Conservation (phyloP, 2,329 filamentous ascomycete genomes). For the Dactylella cylindrospora region DNA sequence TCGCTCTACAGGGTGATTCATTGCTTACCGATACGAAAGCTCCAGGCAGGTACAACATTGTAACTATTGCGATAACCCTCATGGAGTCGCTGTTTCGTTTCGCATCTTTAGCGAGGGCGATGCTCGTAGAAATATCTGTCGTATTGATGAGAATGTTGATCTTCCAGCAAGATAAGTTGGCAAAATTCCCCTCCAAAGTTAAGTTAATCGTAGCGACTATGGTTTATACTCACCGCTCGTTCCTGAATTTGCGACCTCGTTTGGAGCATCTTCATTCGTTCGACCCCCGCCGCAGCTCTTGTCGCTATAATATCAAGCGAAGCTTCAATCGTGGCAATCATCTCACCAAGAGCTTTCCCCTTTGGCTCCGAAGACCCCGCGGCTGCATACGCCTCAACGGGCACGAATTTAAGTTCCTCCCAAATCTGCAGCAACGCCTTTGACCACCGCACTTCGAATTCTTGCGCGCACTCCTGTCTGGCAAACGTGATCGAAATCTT, state of each 20-base stretch:
- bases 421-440: background rate
- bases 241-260: conserved; percentile 1
- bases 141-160: background rate
- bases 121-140: background rate
- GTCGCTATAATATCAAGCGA: background rate
- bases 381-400: too few relatives aligned
- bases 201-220: background rate
- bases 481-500: background rate
- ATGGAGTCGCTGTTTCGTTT: background rate
- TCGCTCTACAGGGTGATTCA: background rate
- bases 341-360: too few relatives aligned
- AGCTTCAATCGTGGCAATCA: background rate
- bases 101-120: background rate
- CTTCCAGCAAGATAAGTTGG: background rate
- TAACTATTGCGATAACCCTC: background rate
- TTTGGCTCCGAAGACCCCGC: too few relatives aligned
- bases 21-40: background rate
- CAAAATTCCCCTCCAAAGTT: too few relatives aligned
- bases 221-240: background rate
- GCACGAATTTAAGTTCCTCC: too few relatives aligned
- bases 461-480: background rate
- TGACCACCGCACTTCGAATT: background rate
- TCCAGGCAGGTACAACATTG: conserved; percentile 1
- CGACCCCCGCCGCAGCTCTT: background rate
- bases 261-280: background rate